A percentile compares a stretch with the other conserved stretches of the same genome.
Conservation (phyloP, 495 filamentous ascomycete species). For the Chaetomidium leptoderma region DNA sequence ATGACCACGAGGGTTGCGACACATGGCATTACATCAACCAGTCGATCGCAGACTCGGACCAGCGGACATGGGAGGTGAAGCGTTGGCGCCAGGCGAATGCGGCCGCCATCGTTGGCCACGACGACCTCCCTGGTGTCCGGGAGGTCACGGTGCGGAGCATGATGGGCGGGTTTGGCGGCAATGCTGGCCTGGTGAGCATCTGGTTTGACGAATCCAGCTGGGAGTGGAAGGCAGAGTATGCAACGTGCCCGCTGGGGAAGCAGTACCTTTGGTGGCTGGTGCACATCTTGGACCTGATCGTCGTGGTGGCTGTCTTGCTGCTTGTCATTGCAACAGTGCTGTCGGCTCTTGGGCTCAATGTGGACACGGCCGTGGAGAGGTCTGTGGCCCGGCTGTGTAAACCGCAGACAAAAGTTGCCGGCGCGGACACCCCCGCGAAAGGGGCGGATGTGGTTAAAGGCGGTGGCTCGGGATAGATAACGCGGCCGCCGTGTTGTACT, state of each 20-base stretch:
- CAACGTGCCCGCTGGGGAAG: conserved; percentile 68
- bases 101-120: conserved; percentile 31
- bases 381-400: conserved; percentile 2
- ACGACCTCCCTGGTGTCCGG: conserved; percentile 55
- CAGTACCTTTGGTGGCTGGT: conserved; percentile 96
- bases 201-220: conserved; percentile 74
- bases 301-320: conserved; percentile 35
- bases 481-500: background rate
- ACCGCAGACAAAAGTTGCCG: background rate
- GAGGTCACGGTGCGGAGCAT: conserved; percentile 96
- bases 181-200: conserved; percentile 76
- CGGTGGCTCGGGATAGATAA: background rate
- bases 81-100: conserved; percentile 37
- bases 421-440: background rate
- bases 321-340: conserved; percentile 26
- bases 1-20: conserved; percentile 94
- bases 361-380: conserved; percentile 17
- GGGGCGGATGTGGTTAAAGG: background rate
- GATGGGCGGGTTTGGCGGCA: conserved; percentile 93
- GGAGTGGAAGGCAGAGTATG: conserved; percentile 80
- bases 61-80: conserved; percentile 40
- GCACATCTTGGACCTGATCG: conserved; percentile 65
- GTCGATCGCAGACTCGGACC: conserved; percentile 26
- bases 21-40: conserved; percentile 72
- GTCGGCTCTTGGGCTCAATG: conserved; percentile 23